Conservation (phyloP, 192 early-diverging fungal genomes). For the Backusella tuberculispora region DNA sequence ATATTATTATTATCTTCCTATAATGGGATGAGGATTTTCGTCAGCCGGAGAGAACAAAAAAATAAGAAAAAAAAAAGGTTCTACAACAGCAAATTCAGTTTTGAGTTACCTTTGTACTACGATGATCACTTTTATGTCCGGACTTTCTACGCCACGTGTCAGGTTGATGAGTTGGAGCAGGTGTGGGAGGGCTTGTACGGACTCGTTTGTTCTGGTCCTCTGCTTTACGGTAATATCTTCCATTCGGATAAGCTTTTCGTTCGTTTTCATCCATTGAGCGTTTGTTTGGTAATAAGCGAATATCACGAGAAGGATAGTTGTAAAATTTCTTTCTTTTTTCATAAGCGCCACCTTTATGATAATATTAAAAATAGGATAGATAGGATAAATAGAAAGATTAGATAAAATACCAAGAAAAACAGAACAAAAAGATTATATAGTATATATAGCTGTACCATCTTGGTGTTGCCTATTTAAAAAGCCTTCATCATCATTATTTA, state of each 20-base stretch:
- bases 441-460: neutral
- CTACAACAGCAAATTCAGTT: neutral
- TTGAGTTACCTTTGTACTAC: slow-evolving; percentile 9
- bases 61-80: too few relatives aligned
- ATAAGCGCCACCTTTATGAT: neutral
- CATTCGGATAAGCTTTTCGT: slow-evolving; percentile 18
- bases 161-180: slow-evolving; percentile 13
- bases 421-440: neutral
- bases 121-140: slow-evolving; percentile 14
- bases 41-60: neutral
- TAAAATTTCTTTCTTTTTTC: slow-evolving; percentile 10
- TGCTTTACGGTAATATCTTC: neutral
- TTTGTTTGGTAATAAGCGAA: neutral
- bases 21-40: neutral
- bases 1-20: slow-evolving; percentile 7
- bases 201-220: neutral
- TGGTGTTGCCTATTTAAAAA: slow-evolving; percentile 4
- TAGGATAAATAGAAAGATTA: neutral
- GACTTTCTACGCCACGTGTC: slow-evolving; percentile 12
- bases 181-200: slow-evolving; percentile 20
- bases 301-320: slow-evolving; percentile 11
- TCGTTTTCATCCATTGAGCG: neutral
- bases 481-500: slow-evolving; percentile 23
- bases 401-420: neutral
- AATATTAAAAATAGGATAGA: neutral